A percentile compares a stretch with the other conserved stretches of the same genome.
These are phyloP conservation scores for Penicillium griseofulvum DNA, from an alignment of 2,329 filamentous ascomycete species.

Conservation along the genomic window DNA sequence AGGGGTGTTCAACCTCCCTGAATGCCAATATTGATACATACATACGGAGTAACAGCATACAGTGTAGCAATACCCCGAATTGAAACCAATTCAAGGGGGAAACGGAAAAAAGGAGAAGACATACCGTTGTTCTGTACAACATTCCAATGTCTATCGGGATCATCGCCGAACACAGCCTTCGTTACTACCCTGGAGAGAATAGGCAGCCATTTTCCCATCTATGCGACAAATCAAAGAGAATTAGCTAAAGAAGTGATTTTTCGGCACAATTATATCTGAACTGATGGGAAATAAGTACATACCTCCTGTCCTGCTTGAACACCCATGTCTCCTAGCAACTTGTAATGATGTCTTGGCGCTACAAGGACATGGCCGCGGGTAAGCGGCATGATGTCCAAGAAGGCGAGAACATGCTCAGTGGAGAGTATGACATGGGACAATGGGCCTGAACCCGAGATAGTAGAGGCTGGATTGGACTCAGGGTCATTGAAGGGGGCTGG, in stretches of 20 bases:
- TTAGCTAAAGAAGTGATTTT: slow-evolving; percentile 1
- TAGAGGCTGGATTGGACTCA: slow-evolving; percentile 23
- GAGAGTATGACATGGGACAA: slow-evolving; percentile 65
- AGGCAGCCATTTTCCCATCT: slow-evolving; percentile 49
- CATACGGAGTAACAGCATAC: neutral
- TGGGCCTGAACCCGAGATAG: slow-evolving; percentile 11
- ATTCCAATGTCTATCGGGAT: slow-evolving; percentile 73
- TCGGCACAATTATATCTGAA: neutral
- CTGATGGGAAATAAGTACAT: slow-evolving; percentile 37
- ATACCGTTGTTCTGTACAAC: slow-evolving; percentile 89
- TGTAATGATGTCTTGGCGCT: slow-evolving; percentile 71
- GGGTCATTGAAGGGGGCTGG: slow-evolving; percentile 29
- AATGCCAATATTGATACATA: neutral
- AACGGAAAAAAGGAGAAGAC: slow-evolving; percentile 2
- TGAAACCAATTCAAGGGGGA: neutral
- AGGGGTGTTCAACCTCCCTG: slow-evolving; percentile 2
- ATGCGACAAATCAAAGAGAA: neutral
- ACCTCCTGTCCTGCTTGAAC: slow-evolving; percentile 64
- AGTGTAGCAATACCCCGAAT: neutral
- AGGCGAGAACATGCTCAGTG: slow-evolving; percentile 74
- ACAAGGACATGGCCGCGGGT: slow-evolving; percentile 79
- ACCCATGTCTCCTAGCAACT: slow-evolving; percentile 71
- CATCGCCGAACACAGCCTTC: slow-evolving; percentile 58
- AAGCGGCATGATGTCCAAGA: slow-evolving; percentile 90
- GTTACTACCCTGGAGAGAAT: slow-evolving; percentile 67